phyloP scores from a whole-genome alignment of 75 land plant species.

The Pseudotsuga menziesii region DNA sequence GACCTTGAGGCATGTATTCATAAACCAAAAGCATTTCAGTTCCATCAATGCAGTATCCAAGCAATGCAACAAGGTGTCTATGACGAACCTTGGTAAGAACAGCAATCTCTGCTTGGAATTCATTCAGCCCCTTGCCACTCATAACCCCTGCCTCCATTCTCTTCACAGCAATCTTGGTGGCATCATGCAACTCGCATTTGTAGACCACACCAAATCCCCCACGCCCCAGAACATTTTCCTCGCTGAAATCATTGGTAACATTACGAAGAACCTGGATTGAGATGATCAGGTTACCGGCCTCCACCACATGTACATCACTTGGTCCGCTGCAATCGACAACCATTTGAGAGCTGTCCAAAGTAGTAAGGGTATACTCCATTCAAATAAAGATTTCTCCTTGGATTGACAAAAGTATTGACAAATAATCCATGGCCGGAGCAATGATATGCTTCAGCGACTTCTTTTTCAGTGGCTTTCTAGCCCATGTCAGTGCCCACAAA shows the following conservation, averaged over 20 bases:
- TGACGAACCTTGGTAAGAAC: slow-evolving; percentile 71
- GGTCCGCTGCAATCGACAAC: slow-evolving; percentile 19
- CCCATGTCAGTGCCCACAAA: too few relatives aligned
- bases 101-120: slow-evolving; percentile 70
- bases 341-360: too few relatives aligned
- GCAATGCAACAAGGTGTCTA: slow-evolving; percentile 51
- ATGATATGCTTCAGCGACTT: too few relatives aligned
- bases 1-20: slow-evolving; percentile 75
- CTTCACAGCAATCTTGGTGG: slow-evolving; percentile 72
- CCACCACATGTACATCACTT: slow-evolving; percentile 38
- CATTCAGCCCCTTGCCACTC: slow-evolving; percentile 46
- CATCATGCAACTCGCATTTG: slow-evolving; percentile 67
- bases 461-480: too few relatives aligned
- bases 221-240: slow-evolving; percentile 50
- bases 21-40: slow-evolving; percentile 70
- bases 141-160: slow-evolving; percentile 59
- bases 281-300: slow-evolving; percentile 58
- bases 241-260: slow-evolving; percentile 62
- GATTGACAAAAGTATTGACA: too few relatives aligned
- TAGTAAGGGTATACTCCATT: too few relatives aligned
- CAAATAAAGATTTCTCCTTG: too few relatives aligned
- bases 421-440: too few relatives aligned
- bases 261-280: slow-evolving; percentile 63
- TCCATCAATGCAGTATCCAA: slow-evolving; percentile 76
- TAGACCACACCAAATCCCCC: slow-evolving; percentile 79